Conservation (phyloP, 2,329 filamentous ascomycete genomes). For the Dissoconium aciculare region DNA sequence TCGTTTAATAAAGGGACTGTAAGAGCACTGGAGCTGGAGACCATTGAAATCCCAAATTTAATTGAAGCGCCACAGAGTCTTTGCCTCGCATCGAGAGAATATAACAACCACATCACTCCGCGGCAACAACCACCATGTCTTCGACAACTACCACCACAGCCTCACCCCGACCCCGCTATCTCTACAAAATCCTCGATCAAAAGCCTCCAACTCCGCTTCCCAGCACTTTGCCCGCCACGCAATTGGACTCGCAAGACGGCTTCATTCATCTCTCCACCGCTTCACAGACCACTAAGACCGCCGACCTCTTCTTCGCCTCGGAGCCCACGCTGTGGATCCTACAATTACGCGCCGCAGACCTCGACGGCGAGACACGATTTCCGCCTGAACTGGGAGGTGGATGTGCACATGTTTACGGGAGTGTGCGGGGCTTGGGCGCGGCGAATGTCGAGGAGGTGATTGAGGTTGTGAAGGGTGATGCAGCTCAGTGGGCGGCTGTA, state of each 20-base stretch:
- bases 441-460: slow-evolving; percentile 15
- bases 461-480: slow-evolving; percentile 9
- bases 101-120: too few relatives aligned
- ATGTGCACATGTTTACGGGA: slow-evolving; percentile 16
- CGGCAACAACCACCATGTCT: too few relatives aligned
- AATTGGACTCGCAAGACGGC: slow-evolving; percentile 16
- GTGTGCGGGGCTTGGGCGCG: slow-evolving; percentile 11
- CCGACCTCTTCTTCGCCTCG: slow-evolving; percentile 16
- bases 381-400: slow-evolving; percentile 9
- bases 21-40: too few relatives aligned
- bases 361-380: slow-evolving; percentile 14
- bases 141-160: too few relatives aligned
- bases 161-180: too few relatives aligned
- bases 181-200: slow-evolving; percentile 19
- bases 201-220: slow-evolving; percentile 14
- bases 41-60: too few relatives aligned
- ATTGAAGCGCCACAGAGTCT: too few relatives aligned
- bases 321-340: slow-evolving; percentile 14
- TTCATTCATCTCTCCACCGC: slow-evolving; percentile 19
- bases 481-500: slow-evolving; percentile 10
- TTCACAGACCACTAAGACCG: slow-evolving; percentile 17
- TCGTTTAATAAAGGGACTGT: too few relatives aligned
- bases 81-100: too few relatives aligned
- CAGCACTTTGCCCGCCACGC: slow-evolving; percentile 12
- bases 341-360: slow-evolving; percentile 12